A percentile compares a stretch with the other conserved stretches of the same genome.
phyloP scores from a whole-genome alignment of 2,329 filamentous ascomycete genomes.

The Dothistroma septosporum region DNA sequence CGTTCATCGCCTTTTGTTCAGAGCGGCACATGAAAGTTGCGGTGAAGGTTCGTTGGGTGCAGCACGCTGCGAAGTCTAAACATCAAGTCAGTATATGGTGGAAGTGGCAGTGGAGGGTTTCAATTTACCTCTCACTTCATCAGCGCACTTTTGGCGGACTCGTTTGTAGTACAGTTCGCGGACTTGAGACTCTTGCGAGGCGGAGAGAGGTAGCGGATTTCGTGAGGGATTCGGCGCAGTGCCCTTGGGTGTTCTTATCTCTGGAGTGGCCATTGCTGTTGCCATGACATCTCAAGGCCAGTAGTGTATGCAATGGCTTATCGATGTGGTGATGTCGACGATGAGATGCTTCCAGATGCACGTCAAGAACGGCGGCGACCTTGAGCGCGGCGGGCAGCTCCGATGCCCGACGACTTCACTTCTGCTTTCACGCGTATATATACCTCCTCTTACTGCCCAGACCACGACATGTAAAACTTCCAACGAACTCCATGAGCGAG shows the following conservation, averaged over 20 bases:
- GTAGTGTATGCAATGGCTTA: not conserved
- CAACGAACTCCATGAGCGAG: not conserved
- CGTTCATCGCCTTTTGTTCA: constrained; percentile 82
- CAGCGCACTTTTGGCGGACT: constrained; percentile 69
- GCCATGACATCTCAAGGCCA: constrained; percentile 17
- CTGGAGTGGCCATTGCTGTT: constrained; percentile 18
- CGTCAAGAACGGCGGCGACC: not conserved
- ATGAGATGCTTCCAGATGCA: not conserved
- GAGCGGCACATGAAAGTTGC: constrained; percentile 81
- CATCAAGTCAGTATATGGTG: not conserved
- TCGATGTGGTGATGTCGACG: not conserved
- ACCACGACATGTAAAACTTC: not conserved
- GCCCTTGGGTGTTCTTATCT: constrained; percentile 6
- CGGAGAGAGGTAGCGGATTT: constrained; percentile 79
- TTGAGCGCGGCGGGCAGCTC: constrained; percentile 4
- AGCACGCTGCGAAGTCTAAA: constrained; percentile 89
- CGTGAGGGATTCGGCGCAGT: constrained; percentile 39
- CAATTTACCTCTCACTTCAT: constrained; percentile 45
- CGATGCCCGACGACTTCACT: constrained; percentile 1
- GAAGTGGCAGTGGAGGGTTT: not conserved
- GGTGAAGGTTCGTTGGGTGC: constrained; percentile 76
- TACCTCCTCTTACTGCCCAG: not conserved
- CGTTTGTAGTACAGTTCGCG: constrained; percentile 75
- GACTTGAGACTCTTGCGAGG: constrained; percentile 76
- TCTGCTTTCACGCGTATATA: not conserved